Conservation (phyloP, 331 rosid species). For the Saraca asoca region DNA sequence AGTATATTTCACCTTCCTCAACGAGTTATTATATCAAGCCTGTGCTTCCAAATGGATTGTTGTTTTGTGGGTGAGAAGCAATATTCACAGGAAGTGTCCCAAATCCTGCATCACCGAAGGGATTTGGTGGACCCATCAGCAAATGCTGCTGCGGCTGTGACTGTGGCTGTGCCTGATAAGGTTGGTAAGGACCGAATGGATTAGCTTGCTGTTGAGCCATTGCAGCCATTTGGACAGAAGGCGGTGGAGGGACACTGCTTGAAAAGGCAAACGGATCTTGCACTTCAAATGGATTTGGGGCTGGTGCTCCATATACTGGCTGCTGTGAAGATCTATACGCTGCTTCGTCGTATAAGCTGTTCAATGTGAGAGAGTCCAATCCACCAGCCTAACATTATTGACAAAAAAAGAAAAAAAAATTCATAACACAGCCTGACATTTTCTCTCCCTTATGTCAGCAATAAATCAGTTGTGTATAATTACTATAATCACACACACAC, state of each 20-base stretch:
- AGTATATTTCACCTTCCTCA: slow-evolving; percentile 30
- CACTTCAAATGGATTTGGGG: slow-evolving; percentile 94
- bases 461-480: too few relatives aligned
- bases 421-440: slow-evolving; percentile 19
- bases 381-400: slow-evolving; percentile 84
- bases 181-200: slow-evolving; percentile 90
- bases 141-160: slow-evolving; percentile 61
- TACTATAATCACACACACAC: too few relatives aligned
- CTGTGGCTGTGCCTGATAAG: slow-evolving; percentile 50
- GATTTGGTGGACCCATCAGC: slow-evolving; percentile 71
- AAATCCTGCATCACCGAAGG: slow-evolving; percentile 83
- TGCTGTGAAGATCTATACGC: slow-evolving; percentile 86
- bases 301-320: slow-evolving; percentile 85
- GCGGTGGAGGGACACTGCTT: slow-evolving; percentile 60
- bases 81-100: slow-evolving; percentile 61
- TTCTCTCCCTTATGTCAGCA: too few relatives aligned
- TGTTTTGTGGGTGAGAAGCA: slow-evolving; percentile 62
- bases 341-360: slow-evolving; percentile 85
- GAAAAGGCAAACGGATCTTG: slow-evolving; percentile 90
- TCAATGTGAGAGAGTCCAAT: slow-evolving; percentile 85
- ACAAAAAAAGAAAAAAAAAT: background rate
- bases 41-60: slow-evolving; percentile 90
- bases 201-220: slow-evolving; percentile 74
- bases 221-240: slow-evolving; percentile 71
- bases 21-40: slow-evolving; percentile 63